Base-by-base conservation (phyloP, 176 grass and related monocot species). In the Aegilops longissima region DNA sequence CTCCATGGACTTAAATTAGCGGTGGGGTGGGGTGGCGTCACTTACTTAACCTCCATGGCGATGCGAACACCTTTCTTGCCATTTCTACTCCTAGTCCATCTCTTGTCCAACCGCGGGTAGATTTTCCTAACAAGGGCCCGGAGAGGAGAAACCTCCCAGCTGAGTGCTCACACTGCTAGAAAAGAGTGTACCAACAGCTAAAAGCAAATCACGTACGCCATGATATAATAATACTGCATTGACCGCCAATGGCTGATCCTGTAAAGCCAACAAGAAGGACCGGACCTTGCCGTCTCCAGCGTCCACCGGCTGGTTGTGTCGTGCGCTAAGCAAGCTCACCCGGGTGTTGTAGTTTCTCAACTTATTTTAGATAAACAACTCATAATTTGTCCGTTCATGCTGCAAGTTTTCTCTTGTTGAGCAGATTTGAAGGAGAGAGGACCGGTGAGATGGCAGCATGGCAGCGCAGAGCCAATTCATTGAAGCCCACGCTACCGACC, bases 381-480 rank as follows among this genome's bases (percentile, higher is more conserved):
- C 9, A 54, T 16, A 52, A 18, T 14, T 25, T 12, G 11, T 13
- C 25, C 13, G 14, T 25, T 14, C 27, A 1, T 23, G 66, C 30
- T 74, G 35, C 35, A 12, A 4, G 13, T 73, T 51, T 9, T 44
- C 14, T 58, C 52, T 21, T 29, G 21, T 33, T 62, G 25, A 34
- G 17, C 20, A 52, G 73, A 40, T 40, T 80, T 51, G 5, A 76
- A 36, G 0, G n/a, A 3, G 40, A 16, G n/a, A 40, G 3, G 31
- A 24, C 42, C 13, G 86, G 80, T 76, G 61, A 16, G 73, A 66
- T 33, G 21, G 65, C 25, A 86, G 84, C 77, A 62, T 65, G 39
- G 47, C 76, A 80, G 76, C 31, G 16, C 49, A 66, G 63, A 83
- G 86, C 21, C 34, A 33, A 88, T 83, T 88, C 7, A 88, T 76